Base-by-base conservation (phyloP, 116 monocot species). In the Thalassia testudinum region DNA sequence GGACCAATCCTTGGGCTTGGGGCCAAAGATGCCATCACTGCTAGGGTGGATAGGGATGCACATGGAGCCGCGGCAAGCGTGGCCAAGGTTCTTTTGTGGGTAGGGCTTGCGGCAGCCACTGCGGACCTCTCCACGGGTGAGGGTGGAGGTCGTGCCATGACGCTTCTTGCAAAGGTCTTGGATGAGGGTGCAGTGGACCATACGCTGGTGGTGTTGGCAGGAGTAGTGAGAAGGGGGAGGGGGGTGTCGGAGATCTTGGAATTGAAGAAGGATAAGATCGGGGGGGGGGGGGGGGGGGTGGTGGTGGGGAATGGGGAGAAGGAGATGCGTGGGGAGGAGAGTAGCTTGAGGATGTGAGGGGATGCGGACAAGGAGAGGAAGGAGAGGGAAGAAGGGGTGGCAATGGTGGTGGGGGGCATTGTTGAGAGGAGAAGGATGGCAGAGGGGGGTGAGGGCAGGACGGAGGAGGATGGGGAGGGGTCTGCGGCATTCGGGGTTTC, bases 1-100 rank as follows among this genome's bases (percentile, higher is more conserved):
- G 78, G 67, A 66, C 93, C 93, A 95, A 67, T 95, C 93, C 52
- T 72, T 75, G 27, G 93, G 93, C 59, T 84, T 83, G 56, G 87
- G 93, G 25, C 84, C 93, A 59, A 87, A 87, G 50, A 84, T 42
- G 70, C 87, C 81, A 16, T 88, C 93, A 12, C 93, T 88, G 12
- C 88, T 87, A 22, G 84, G 93, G 2, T 88, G 88, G 43, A 95
- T 84, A 13, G 87, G 88, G 43, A 84, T 87, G 12, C 93, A 69
- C 74, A 81, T 78, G 54, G 84, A 81, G 16, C 88, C 93, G 16
- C 81, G 77, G 56, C 88, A 84, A 52, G 93, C 93, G 5, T 67
- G 52, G 30, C 85, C 87, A 7, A 78, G 77, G 70, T 81, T 87
- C 73, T 93, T 95, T 69, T 95, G 88, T 30, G 70, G 76, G 65